Base-by-base conservation (phyloP, 805 yeast species). In the Candida sakaeoensis region DNA sequence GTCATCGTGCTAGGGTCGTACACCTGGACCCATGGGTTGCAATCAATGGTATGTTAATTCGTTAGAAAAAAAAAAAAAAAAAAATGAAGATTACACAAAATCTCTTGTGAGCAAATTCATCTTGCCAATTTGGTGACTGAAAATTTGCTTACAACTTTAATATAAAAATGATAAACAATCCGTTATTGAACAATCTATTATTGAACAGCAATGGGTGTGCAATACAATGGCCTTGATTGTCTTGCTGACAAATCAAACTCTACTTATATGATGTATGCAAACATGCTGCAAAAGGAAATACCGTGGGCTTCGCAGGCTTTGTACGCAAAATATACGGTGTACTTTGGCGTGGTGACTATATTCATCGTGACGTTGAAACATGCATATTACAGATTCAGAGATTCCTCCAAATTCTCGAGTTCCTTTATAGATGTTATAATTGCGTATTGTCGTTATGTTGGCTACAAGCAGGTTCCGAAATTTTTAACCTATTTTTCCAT, bases 1-100 rank as follows among this genome's bases (percentile, higher is more conserved):
- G 57, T 88, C 2, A 41, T 86, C n/a, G 74, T 80, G 2, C 53
- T 83, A 19, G 96, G 96, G 0, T 63, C 84, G 5, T 86, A 79
- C 53, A 69, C 73, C 28, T 89, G 96, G 96, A 61, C 81, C 0
- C 49, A 57, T 5, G 85, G 85, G 0, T 45, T 73, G 12, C 54
- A 40, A 39, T 28, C 32, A 8, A 28, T 28, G 32, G 18, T 28
- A 4, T 28, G 32, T 14, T 28, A 8, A 28, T 28, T 21, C 6
- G 24, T 7, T 21, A 7, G 24, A 9, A 7, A 21, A 21, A 7
- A 9, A 21, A 9, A 21, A 21, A 21, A 21, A 21, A 21, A 21
- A 21, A 21, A 21, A 21, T 21, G 6, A 21, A 28, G 8, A 9
- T 26, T 26, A 26, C 29, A 17, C 36, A 33, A 28, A 21, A 37